These are phyloP conservation scores for Tuber borchii DNA, from an alignment of 495 filamentous ascomycete genomes.

Conservation along the genomic window DNA sequence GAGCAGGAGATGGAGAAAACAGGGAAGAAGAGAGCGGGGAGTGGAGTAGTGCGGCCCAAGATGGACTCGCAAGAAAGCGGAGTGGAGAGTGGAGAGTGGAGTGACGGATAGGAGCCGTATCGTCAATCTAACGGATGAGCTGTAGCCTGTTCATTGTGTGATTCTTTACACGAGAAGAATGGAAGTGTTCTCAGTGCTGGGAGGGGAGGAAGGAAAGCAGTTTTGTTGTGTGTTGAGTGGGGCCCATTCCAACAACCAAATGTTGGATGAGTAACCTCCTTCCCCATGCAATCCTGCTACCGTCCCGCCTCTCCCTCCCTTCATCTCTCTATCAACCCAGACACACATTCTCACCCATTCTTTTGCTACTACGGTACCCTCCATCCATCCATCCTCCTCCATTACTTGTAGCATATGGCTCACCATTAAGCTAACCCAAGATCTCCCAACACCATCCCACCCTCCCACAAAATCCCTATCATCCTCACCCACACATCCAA, in stretches of 20 bases:
- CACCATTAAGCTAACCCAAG: not conserved
- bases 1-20: conserved; percentile 7
- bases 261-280: conserved; percentile 28
- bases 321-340: conserved; percentile 8
- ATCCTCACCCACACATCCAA: not conserved
- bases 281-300: not conserved
- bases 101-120: conserved; percentile 30
- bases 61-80: not conserved
- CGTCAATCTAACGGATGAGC: conserved; percentile 31
- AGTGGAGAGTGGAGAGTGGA: conserved; percentile 10
- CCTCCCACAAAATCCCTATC: not conserved
- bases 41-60: not conserved
- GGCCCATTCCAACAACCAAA: conserved; percentile 1
- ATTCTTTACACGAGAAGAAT: conserved; percentile 20
- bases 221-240: conserved; percentile 29
- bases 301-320: conserved; percentile 12
- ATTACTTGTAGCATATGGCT: conserved; percentile 5
- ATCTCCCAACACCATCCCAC: not conserved
- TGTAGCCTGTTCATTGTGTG: conserved; percentile 34
- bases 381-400: not conserved
- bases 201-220: conserved; percentile 18
- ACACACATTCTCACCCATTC: conserved; percentile 8
- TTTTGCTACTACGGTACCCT: not conserved
- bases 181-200: conserved; percentile 15
- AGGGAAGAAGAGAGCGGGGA: conserved; percentile 16